Base-by-base conservation (phyloP, 1,284 basidiomycete species). In the Trametes sp. region DNA sequence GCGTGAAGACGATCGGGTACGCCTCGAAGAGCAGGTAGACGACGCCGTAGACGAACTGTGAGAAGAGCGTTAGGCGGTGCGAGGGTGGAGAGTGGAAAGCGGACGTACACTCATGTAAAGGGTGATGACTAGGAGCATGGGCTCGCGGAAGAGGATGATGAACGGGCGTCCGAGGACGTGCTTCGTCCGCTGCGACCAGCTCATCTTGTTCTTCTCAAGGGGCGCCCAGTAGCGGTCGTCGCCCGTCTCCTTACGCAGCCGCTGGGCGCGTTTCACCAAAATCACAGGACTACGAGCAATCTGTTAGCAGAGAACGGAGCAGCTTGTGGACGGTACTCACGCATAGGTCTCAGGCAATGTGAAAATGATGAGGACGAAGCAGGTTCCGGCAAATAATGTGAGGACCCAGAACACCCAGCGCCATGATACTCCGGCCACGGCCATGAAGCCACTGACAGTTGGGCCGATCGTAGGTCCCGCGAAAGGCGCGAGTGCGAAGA, bases 361-460 rank as follows among this genome's bases (percentile, higher is more conserved):
- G 61, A 95, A 81, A 38, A 91, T 56, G 63, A 92, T 84, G 29
- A 85, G 54, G 4, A 86, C 16, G 59, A 76, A 76, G 65, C 83
- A 86, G 4, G 74, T 61, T 2, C 83, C 75, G 60, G 85, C 84
- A 70, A 95, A 94, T 28, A 86, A 81, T 14, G 89, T 81, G 42
- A 91, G 74, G 42, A 92, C 80, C 90, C 92, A 94, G 77, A 88
- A 95, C 11, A 89, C 70, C 90, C 90, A 93, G 53, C 88, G 81
- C 87, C 88, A 94, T 7, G 82, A 82, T 1, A 83, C 77, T 41
- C 82, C 80, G 8, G 74, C 72, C n/a, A 82, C 77, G 11, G 76
- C 74, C 58, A 87, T 78, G 68, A 81, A 82, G 7, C 92, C 88
- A 46, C 84, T 84, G 9, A 90, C 84, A 33, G 88, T 84, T 0